Evolutionary conservation across 768 basidiomycete species (phyloP).

Genomic region (Sarcomyxa edulis): DNA sequence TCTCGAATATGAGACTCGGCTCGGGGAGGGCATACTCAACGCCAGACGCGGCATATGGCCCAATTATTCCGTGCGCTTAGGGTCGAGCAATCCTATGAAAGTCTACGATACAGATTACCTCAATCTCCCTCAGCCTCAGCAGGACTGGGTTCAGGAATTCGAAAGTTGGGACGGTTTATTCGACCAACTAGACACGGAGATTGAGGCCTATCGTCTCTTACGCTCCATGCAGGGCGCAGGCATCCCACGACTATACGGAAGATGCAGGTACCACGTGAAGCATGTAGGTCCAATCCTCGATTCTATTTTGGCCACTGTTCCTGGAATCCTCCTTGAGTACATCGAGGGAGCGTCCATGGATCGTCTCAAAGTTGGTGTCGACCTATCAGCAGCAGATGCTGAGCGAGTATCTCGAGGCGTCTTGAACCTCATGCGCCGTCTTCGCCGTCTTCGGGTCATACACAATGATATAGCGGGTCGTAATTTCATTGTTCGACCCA

Average conservation of each 20-base stretch:
- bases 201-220: background rate
- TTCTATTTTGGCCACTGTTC: background rate
- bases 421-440: background rate
- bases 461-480: background rate
- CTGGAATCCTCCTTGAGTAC: background rate
- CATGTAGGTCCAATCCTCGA: background rate
- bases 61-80: no score
- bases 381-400: constrained; percentile 1
- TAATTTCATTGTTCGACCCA: background rate
- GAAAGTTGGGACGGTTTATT: no score
- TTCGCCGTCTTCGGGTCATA: background rate
- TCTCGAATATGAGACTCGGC: no score
- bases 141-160: no score
- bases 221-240: background rate
- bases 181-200: background rate
- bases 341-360: background rate
- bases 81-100: no score
- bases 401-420: background rate
- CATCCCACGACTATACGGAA: constrained; percentile 1
- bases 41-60: no score
- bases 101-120: no score
- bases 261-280: background rate
- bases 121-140: no score
- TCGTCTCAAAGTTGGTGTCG: background rate
- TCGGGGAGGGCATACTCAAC: no score